Evolutionary conservation across 2,329 filamentous ascomycete species (phyloP).

Genomic region (Aureobasidium subglaciale): DNA sequence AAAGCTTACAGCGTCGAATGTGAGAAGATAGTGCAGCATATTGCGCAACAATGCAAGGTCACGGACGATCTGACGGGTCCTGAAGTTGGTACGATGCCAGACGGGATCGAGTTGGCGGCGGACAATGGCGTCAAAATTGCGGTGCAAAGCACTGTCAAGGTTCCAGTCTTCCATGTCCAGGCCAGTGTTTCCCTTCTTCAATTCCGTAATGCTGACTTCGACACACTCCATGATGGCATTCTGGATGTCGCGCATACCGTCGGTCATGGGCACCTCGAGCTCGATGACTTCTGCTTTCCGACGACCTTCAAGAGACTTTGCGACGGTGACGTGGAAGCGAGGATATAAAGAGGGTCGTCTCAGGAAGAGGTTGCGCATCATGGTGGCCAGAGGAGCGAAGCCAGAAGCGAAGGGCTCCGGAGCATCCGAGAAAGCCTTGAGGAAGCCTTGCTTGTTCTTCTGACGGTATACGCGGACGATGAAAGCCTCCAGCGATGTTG

Average conservation of each 20-base stretch:
- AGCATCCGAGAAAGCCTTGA: slow-evolving; percentile 93
- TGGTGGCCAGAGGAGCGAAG: slow-evolving; percentile 79
- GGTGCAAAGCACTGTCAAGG: slow-evolving; percentile 82
- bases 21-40: slow-evolving; percentile 73
- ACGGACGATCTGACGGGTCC: slow-evolving; percentile 88
- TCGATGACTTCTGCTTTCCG: slow-evolving; percentile 96
- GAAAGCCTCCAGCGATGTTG: slow-evolving; percentile 88
- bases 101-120: slow-evolving; percentile 88
- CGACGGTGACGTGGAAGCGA: slow-evolving; percentile 84
- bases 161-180: slow-evolving; percentile 98
- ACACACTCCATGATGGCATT: slow-evolving; percentile 94
- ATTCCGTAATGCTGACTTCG: slow-evolving; percentile 84
- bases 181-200: slow-evolving; percentile 83
- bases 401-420: slow-evolving; percentile 85
- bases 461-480: slow-evolving; percentile 90
- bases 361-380: slow-evolving; percentile 89
- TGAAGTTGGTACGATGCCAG: slow-evolving; percentile 94
- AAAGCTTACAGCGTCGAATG: slow-evolving; percentile 85
- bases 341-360: slow-evolving; percentile 87
- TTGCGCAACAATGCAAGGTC: slow-evolving; percentile 77
- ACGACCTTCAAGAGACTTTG: slow-evolving; percentile 80
- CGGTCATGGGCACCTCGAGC: slow-evolving; percentile 91
- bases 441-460: slow-evolving; percentile 85
- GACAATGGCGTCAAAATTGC: slow-evolving; percentile 84
- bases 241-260: slow-evolving; percentile 87